These are phyloP conservation scores for Euphorbia tirucalli DNA, from an alignment of 345 rosid species.

Conservation along the genomic window DNA sequence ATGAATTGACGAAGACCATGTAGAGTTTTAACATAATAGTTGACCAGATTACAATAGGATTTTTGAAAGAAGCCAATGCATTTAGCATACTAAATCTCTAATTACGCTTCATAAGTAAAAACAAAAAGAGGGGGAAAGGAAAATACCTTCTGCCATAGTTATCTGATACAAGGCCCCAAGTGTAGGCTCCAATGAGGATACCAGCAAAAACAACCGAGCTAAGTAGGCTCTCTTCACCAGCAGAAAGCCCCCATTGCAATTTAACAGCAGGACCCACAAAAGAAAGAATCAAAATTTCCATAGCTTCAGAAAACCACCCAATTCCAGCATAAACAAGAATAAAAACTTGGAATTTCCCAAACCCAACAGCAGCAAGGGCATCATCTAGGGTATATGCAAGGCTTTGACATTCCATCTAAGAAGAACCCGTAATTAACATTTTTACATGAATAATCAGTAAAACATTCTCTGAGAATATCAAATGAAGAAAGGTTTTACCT, in stretches of 20 bases:
- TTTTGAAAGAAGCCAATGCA: not conserved
- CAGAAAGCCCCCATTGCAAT: slow-evolving; percentile 40
- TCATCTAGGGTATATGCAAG: slow-evolving; percentile 38
- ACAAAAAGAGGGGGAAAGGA: not conserved
- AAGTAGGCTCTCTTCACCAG: slow-evolving; percentile 35
- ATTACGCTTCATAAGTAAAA: not conserved
- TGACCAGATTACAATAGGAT: too few species aligned
- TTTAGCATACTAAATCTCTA: too few species aligned
- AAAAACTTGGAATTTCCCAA: slow-evolving; percentile 39
- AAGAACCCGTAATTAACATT: not conserved
- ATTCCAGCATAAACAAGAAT: slow-evolving; percentile 46
- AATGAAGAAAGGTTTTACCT: not conserved
- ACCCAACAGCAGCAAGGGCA: slow-evolving; percentile 34
- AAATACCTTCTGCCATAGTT: slow-evolving; percentile 43
- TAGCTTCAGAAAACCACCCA: slow-evolving; percentile 48
- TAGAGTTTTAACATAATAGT: too few species aligned
- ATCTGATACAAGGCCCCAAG: slow-evolving; percentile 48
- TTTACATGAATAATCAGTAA: not conserved
- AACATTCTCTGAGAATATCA: not conserved
- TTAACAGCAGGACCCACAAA: slow-evolving; percentile 47
- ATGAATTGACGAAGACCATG: too few species aligned
- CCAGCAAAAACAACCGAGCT: slow-evolving; percentile 44
- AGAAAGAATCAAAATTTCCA: slow-evolving; percentile 55
- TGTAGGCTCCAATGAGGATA: slow-evolving; percentile 42
- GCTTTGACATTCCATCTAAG: not conserved